Conservation (phyloP, 2,329 filamentous ascomycete species). For the Tolypocladium tundrense region DNA sequence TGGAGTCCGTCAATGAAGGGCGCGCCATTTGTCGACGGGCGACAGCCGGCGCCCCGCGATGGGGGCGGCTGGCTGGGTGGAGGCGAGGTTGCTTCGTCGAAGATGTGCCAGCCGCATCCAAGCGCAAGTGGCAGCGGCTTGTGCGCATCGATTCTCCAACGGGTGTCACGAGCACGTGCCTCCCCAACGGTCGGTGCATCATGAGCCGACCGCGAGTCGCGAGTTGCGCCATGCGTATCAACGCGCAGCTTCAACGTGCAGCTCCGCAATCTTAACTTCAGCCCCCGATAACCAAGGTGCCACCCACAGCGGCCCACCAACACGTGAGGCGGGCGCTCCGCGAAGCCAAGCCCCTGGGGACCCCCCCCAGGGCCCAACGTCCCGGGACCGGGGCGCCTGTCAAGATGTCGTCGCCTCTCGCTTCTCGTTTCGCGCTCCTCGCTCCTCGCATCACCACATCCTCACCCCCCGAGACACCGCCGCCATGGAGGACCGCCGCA, state of each 20-base stretch:
- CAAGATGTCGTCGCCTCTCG: no score
- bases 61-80: neutral
- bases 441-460: no score
- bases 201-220: no score
- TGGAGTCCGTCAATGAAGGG: neutral
- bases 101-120: no score
- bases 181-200: no score
- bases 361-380: no score
- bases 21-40: neutral
- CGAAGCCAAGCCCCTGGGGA: neutral
- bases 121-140: no score
- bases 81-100: no score
- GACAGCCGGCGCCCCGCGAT: neutral
- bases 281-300: neutral
- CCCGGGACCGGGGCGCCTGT: no score
- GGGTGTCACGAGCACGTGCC: neutral
- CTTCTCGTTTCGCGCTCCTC: no score
- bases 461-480: neutral
- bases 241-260: neutral
- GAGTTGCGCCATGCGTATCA: no score
- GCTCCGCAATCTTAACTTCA: neutral
- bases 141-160: no score
- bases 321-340: neutral
- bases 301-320: neutral
- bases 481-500: slow-evolving; percentile 6